Evolutionary conservation across 2,329 filamentous ascomycete species (phyloP), one percentile per base, ranked within the genome.

Genomic region (Ceratocystis variospora): DNA sequence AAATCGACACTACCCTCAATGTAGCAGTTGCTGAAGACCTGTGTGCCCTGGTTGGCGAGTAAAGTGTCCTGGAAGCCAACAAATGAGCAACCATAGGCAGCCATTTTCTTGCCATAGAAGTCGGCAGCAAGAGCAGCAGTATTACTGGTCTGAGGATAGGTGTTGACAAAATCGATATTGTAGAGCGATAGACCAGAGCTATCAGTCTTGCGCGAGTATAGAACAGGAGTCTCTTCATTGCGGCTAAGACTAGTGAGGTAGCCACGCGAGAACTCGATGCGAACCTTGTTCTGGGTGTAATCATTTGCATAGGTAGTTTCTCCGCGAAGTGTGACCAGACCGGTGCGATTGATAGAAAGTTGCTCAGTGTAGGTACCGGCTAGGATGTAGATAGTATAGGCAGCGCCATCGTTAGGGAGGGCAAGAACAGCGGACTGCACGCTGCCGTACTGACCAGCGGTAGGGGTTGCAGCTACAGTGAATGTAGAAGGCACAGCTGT

Each of bases 281-380:
- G 86, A 25, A 85, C 86, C 46, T 78, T 76, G 74, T 88, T 88
- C 66, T 74, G 74, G 1, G 74, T 70, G 72, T 86, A 87, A 17
- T 75, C 75, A 8, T 76, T 73, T 3, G 80, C 80, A 68, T 81
- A 77, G 33, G 74, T 72, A 0, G 85, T 86, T 71, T 81, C 81
- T 25, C 86, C 85, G 70, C 83, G 83, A 68, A 85, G 78, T 19
- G 80, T 79, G 45, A 85, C 75, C 25, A 78, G 74, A 1, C 79
- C 81, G 2, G 75, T 76, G 64, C 81, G 77, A 5, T 77, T 72
- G 22, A 86, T 77, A 67, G 80, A 80, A 45, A 86, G 81, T 70
- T 85, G 83, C 72, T 85, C 83, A 25, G 74, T 75, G 75, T 85
- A 86, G n/a, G 80, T 84, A 1, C 83, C 83, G 0, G 71, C 68